Evolutionary conservation across 1,284 basidiomycete genomes (phyloP).

Genomic region (Chiua sp.): DNA sequence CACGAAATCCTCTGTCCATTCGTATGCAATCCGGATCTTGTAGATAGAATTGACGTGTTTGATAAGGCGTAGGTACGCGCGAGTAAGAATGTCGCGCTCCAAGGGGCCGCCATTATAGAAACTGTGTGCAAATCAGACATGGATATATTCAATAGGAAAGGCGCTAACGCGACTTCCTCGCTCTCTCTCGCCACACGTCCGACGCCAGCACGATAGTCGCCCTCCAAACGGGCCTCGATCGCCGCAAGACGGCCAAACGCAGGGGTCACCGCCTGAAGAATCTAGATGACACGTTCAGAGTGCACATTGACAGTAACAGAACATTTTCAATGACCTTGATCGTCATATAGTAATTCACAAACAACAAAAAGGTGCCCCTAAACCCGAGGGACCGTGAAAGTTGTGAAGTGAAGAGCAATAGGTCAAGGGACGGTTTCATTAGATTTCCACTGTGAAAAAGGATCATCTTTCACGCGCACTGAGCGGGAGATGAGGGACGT

Average conservation of each 20-base stretch:
- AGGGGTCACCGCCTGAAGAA: slow-evolving; percentile 88
- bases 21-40: slow-evolving; percentile 87
- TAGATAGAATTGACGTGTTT: slow-evolving; percentile 93
- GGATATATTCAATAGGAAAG: slow-evolving; percentile 5
- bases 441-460: slow-evolving; percentile 52
- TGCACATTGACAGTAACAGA: neutral
- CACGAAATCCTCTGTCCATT: slow-evolving; percentile 93
- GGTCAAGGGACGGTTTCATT: slow-evolving; percentile 91
- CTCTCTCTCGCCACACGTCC: slow-evolving; percentile 89
- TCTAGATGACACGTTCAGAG: slow-evolving; percentile 40
- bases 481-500: slow-evolving; percentile 34
- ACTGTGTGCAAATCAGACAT: slow-evolving; percentile 42
- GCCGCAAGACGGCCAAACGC: slow-evolving; percentile 94
- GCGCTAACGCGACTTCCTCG: slow-evolving; percentile 89
- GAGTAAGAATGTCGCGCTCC: slow-evolving; percentile 85
- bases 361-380: slow-evolving; percentile 79
- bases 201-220: slow-evolving; percentile 92
- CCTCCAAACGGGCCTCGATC: slow-evolving; percentile 85
- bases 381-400: slow-evolving; percentile 86
- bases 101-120: slow-evolving; percentile 93
- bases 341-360: slow-evolving; percentile 87
- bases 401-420: slow-evolving; percentile 94
- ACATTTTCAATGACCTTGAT: slow-evolving; percentile 44
- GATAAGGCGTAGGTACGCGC: slow-evolving; percentile 82
- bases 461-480: neutral